phyloP scores from a whole-genome alignment of 2,329 filamentous ascomycete species.

The Magnaporthiopsis poae region DNA sequence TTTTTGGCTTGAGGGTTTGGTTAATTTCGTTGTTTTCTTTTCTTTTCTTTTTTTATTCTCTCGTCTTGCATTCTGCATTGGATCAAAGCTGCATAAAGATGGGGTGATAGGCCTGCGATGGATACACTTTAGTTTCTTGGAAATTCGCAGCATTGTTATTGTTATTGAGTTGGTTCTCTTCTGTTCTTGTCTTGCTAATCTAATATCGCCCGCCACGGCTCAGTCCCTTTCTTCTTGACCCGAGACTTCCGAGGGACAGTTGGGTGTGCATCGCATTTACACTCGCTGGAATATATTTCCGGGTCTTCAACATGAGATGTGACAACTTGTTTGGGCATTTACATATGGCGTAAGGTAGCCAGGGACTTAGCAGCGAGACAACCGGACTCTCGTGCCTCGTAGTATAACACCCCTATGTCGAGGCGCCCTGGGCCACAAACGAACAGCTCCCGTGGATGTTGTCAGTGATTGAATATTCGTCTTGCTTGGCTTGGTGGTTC shows the following conservation, averaged over 20 bases:
- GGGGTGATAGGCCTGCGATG: neutral
- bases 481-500: too few species aligned
- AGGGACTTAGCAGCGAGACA: neutral
- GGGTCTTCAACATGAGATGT: neutral
- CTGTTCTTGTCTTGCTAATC: neutral
- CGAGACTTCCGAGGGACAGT: neutral
- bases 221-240: neutral
- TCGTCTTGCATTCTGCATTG: neutral
- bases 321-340: neutral
- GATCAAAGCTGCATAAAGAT: neutral
- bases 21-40: neutral
- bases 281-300: neutral
- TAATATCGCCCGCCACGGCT: neutral
- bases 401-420: neutral
- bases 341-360: neutral
- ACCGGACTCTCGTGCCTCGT: neutral
- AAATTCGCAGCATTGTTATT: neutral
- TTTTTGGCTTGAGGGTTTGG: neutral
- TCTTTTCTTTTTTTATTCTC: neutral
- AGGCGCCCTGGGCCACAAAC: neutral
- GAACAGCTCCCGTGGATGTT: neutral
- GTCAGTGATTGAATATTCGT: neutral
- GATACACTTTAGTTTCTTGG: neutral
- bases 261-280: neutral
- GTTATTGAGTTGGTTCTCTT: neutral